A percentile compares a stretch with the other conserved stretches of the same genome.
Conservation (phyloP, 768 basidiomycete species). For the Pleurotus eryngii region DNA sequence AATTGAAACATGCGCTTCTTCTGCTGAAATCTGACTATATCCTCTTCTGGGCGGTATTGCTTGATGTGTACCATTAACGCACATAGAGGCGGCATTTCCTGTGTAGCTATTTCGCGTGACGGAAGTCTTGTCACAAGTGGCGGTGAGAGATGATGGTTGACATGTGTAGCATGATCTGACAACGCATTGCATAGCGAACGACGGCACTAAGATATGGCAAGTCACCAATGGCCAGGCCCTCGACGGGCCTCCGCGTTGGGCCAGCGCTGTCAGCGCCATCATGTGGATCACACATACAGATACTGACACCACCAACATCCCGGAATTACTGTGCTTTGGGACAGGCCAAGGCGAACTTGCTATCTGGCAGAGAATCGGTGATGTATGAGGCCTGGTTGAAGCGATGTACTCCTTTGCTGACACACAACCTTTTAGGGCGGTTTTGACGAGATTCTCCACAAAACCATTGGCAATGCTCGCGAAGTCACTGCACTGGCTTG, state of each 20-base stretch:
- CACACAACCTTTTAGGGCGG: neutral
- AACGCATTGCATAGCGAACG: no score
- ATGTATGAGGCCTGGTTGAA: neutral
- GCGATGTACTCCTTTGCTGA: neutral
- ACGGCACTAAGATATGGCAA: no score
- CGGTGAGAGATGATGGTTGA: constrained; percentile 6
- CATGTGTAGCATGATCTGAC: neutral
- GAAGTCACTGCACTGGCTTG: neutral
- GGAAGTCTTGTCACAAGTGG: constrained; percentile 18
- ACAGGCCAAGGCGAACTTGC: no score
- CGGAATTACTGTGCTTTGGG: neutral
- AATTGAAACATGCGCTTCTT: no score
- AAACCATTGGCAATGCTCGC: neutral
- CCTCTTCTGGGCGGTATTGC: no score
- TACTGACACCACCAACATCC: neutral
- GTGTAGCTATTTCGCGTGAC: constrained; percentile 15
- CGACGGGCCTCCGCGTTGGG: neutral
- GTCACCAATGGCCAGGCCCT: no score
- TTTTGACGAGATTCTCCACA: neutral
- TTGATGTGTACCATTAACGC: neutral
- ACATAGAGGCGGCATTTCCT: constrained; percentile 11
- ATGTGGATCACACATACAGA: constrained; percentile 1
- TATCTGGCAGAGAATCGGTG: neutral
- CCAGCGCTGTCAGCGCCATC: neutral
- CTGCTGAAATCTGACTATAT: no score